Evolutionary conservation across 139 green algal genomes (phyloP), one percentile per base, ranked within the genome.

Genomic region (Desmodesmus armatus): DNA sequence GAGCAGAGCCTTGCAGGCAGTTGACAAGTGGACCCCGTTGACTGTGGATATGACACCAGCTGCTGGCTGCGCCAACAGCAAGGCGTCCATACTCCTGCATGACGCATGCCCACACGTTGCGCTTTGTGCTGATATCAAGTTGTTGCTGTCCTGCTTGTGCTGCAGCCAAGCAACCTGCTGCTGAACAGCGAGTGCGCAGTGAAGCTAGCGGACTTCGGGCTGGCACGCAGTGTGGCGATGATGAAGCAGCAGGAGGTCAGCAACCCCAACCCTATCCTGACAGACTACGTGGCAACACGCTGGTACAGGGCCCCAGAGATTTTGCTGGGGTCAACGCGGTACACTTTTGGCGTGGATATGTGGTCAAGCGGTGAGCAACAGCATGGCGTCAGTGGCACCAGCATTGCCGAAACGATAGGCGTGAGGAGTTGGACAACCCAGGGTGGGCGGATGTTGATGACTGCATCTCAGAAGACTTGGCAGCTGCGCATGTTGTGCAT

Each of bases 261-360:
- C 5, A 63, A 43, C 40, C 29, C 47, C 19, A 94, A 89, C 83
- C 92, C 93, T 31, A 91, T 98, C 70, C 92, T 99, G 31, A 99
- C 97, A 25, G 97, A 99, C 90, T 99, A 99, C 85, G 97, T 99
- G 40, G 97, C 98, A n/a, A 99, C 97, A 1, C 92, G 97, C n/a
- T 98, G 95, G 96, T 98, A 98, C 89, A 90, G 97, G 11, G 97
- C 97, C 0, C 97, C 97, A 6, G 97, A 99, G 91, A 99, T 99
- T 80, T 91, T 99, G 70, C 90, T 99, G 40, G 96, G 95, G 15
- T 97, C 91, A 41, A 94, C 93, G 13, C 94, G 96, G 37, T 99
- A 99, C 93, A 99, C 96, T 4, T 97, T 91, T 82, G 97, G 97
- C 13, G 97, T 99, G 25, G 97, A 99, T 91, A 98, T 99, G 94